Evolutionary conservation across 1,284 basidiomycete species (phyloP).

Genomic region (Naganishia sp.): DNA sequence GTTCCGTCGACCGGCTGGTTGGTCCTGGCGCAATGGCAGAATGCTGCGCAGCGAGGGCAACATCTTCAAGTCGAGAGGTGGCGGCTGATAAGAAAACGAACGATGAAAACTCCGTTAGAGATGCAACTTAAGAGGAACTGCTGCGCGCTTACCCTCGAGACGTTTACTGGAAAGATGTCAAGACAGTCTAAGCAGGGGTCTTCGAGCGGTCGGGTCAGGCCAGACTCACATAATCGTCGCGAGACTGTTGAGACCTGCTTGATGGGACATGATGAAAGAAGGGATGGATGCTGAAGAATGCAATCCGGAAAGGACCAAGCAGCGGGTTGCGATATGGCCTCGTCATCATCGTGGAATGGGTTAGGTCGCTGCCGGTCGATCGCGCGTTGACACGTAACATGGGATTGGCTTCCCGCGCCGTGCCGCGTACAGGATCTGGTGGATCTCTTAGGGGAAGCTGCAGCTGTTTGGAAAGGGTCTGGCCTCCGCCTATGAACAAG

Average conservation of each 20-base stretch:
- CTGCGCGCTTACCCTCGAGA: slow-evolving; percentile 60
- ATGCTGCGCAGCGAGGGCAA: slow-evolving; percentile 60
- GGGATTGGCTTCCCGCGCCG: too few relatives aligned
- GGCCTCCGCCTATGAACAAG: too few relatives aligned
- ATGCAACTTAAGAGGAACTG: too few relatives aligned
- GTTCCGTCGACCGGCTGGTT: slow-evolving; percentile 29
- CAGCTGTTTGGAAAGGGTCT: too few relatives aligned
- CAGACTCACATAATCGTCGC: slow-evolving; percentile 49
- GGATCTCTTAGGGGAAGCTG: too few relatives aligned
- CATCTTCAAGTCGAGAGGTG: slow-evolving; percentile 90
- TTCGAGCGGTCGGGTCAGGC: too few relatives aligned
- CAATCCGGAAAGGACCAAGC: neutral
- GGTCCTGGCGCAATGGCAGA: slow-evolving; percentile 38
- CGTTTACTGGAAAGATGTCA: slow-evolving; percentile 43
- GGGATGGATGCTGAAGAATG: neutral
- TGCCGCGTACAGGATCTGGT: too few relatives aligned
- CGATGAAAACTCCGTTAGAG: too few relatives aligned
- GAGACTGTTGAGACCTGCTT: slow-evolving; percentile 39
- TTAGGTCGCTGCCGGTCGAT: neutral
- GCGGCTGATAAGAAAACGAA: slow-evolving; percentile 74
- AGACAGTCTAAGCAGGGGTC: slow-evolving; percentile 54
- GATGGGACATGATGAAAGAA: slow-evolving; percentile 18
- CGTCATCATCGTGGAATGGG: slow-evolving; percentile 3
- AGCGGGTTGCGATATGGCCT: neutral
- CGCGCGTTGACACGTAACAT: slow-evolving; percentile 3